A percentile compares a stretch with the other conserved stretches of the same genome.
Conservation (phyloP, 1,284 basidiomycete species). For the Trichosporon ovoides region DNA sequence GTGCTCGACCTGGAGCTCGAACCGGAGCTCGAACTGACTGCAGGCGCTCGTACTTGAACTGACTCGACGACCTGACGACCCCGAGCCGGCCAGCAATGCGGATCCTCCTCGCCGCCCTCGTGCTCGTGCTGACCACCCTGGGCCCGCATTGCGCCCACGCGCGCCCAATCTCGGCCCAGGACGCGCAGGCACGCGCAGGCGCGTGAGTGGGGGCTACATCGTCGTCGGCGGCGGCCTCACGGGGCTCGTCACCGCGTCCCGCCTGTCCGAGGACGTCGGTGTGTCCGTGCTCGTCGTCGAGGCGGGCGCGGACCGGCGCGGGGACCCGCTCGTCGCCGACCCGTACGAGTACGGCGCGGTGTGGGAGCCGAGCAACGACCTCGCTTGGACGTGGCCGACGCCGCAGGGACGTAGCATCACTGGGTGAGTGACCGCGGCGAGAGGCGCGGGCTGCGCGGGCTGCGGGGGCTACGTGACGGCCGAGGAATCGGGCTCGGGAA, state of each 20-base stretch:
- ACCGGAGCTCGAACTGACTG: too few relatives aligned
- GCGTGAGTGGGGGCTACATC: constrained; percentile 11
- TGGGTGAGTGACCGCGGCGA: constrained; percentile 12
- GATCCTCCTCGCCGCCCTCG: too few relatives aligned
- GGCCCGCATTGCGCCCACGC: not conserved
- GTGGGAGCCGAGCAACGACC: constrained; percentile 14
- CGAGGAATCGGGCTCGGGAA: too few relatives aligned
- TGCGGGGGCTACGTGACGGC: too few relatives aligned
- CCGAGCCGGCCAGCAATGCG: too few relatives aligned
- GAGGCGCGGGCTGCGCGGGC: too few relatives aligned
- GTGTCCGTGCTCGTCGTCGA: constrained; percentile 22
- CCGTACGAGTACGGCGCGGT: constrained; percentile 20
- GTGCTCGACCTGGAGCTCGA: too few relatives aligned
- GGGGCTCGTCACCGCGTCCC: constrained; percentile 13
- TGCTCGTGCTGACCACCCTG: too few relatives aligned
- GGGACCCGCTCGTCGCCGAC: constrained; percentile 20
- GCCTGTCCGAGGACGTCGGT: constrained; percentile 11
- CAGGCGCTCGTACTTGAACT: too few relatives aligned
- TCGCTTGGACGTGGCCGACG: constrained; percentile 22
- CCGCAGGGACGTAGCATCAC: constrained; percentile 20
- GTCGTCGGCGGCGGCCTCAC: constrained; percentile 16
- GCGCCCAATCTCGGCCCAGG: not conserved
- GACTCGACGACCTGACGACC: too few relatives aligned
- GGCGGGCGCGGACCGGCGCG: constrained; percentile 25
- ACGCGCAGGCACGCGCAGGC: not conserved